Evolutionary conservation across 208 protist genomes (phyloP).

Genomic region (Angomonas ambiguus): DNA sequence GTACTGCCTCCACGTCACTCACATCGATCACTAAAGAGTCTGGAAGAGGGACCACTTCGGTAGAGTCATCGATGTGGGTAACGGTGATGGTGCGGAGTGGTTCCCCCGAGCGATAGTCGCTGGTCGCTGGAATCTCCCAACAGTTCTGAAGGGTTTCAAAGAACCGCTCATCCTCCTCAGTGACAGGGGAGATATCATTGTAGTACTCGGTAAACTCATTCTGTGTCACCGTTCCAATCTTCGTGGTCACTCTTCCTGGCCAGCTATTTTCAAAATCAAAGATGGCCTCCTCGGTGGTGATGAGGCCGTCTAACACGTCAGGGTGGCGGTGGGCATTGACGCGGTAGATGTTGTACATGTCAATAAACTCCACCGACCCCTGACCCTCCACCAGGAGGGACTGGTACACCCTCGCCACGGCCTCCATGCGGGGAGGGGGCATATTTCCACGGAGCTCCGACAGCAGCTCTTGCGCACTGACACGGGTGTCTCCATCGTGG

Average conservation of each 20-base stretch:
- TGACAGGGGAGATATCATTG: slow-evolving; percentile 78
- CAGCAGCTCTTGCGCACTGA: slow-evolving; percentile 78
- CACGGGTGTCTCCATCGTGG: slow-evolving; percentile 48
- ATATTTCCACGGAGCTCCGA: slow-evolving; percentile 73
- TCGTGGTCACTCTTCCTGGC: slow-evolving; percentile 55
- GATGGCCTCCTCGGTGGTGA: slow-evolving; percentile 61
- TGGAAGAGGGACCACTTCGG: slow-evolving; percentile 47
- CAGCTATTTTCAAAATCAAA: slow-evolving; percentile 80
- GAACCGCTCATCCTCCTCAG: slow-evolving; percentile 83
- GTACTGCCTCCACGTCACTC: slow-evolving; percentile 40
- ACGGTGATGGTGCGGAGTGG: slow-evolving; percentile 55
- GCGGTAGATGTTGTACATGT: slow-evolving; percentile 70
- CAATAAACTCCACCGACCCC: slow-evolving; percentile 66
- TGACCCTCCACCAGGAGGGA: slow-evolving; percentile 70
- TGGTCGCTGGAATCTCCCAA: slow-evolving; percentile 72
- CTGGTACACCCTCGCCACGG: slow-evolving; percentile 67
- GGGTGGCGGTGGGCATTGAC: slow-evolving; percentile 54
- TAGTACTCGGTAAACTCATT: slow-evolving; percentile 90
- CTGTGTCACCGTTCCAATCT: slow-evolving; percentile 61
- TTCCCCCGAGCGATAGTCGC: slow-evolving; percentile 47
- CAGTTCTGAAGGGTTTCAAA: slow-evolving; percentile 44
- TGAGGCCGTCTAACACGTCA: slow-evolving; percentile 59
- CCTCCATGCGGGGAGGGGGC: slow-evolving; percentile 41
- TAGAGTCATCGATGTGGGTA: slow-evolving; percentile 52
- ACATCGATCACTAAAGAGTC: slow-evolving; percentile 64